Conservation (phyloP, 768 basidiomycete genomes). For the Heimioporus sp. region DNA sequence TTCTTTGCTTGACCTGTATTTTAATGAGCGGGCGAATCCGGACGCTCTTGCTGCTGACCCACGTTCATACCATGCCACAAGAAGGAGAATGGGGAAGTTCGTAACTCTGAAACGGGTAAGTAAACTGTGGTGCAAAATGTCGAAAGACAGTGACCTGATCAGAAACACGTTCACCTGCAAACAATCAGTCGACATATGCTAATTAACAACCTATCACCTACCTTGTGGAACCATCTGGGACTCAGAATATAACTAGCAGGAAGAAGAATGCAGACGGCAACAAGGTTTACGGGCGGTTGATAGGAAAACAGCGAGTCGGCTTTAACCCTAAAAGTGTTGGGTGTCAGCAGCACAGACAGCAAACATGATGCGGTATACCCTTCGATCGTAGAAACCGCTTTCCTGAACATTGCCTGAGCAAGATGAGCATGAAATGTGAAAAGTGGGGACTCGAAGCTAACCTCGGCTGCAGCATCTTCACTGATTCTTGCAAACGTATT, state of each 20-base stretch:
- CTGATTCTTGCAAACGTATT: slow-evolving; percentile 95
- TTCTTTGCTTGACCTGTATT: slow-evolving; percentile 57
- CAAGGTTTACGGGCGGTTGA: slow-evolving; percentile 87
- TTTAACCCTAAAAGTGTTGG: slow-evolving; percentile 56
- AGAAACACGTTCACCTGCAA: slow-evolving; percentile 76
- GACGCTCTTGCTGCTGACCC: slow-evolving; percentile 1
- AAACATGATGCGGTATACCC: slow-evolving; percentile 48
- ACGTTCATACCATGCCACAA: slow-evolving; percentile 84
- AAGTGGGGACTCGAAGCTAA: slow-evolving; percentile 25
- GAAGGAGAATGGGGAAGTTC: slow-evolving; percentile 79
- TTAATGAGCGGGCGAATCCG: neutral
- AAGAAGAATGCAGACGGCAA: slow-evolving; percentile 84
- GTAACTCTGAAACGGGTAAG: slow-evolving; percentile 49
- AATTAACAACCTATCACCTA: slow-evolving; percentile 26
- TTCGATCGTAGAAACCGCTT: slow-evolving; percentile 92
- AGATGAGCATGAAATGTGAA: neutral
- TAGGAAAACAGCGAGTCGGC: slow-evolving; percentile 93
- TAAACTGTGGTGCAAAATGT: neutral
- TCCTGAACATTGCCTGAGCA: slow-evolving; percentile 86
- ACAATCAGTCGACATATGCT: slow-evolving; percentile 14
- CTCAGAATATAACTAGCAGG: slow-evolving; percentile 83
- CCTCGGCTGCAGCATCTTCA: slow-evolving; percentile 91
- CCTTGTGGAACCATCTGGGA: slow-evolving; percentile 98
- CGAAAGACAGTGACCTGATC: slow-evolving; percentile 54
- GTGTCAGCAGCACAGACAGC: slow-evolving; percentile 8